Evolutionary conservation across 768 basidiomycete genomes (phyloP), one percentile per base, ranked within the genome.

Genomic region (Solioccasus polychromus): DNA sequence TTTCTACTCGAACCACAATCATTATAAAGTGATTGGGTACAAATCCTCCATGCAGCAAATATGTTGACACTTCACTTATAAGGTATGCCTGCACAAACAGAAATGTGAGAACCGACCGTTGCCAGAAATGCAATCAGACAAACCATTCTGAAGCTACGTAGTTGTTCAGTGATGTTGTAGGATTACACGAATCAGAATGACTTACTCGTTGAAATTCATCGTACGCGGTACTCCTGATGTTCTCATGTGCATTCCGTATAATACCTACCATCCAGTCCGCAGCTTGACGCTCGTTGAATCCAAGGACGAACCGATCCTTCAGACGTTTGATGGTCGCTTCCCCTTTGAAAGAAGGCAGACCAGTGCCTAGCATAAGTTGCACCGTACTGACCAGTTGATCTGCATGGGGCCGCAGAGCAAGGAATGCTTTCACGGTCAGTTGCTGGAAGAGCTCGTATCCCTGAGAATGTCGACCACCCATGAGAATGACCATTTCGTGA

Each of bases 401-500:
- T 5, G 92, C 86, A 64, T 92, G 88, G 0, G 93, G 92, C n/a
- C 96, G 83, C 48, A 96, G 85, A 3, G 95, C 91, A 34, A 99
- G 80, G 78, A 99, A 99, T 1, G 91, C 94, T 67, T 97, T 96
- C 55, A 98, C 83, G 3, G 90, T 91, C 28, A 99, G 79, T 60
- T 90, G 89, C 58, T 89, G 86, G 74, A 98, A 99, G 30, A 92
- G 77, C 45, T 87, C 84, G 67, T 95, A 99, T 17, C 96, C 96
- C 68, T 94, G 89, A 1, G 92, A 94, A 60, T 88, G 79, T 53
- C 88, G 78, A 9, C 96, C 96, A 39, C 96, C 96, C 96, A 99
- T 99, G 25, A 98, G 71, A 12, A 88, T 77, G 15, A 98, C 88
- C 96, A 99, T 99, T 66, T 99, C 96, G 63, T 97, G 94, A 49